A percentile compares a stretch with the other conserved stretches of the same genome.
Evolutionary conservation across 1,284 basidiomycete genomes (phyloP).

Genomic region (Tilletiaria anomala): DNA sequence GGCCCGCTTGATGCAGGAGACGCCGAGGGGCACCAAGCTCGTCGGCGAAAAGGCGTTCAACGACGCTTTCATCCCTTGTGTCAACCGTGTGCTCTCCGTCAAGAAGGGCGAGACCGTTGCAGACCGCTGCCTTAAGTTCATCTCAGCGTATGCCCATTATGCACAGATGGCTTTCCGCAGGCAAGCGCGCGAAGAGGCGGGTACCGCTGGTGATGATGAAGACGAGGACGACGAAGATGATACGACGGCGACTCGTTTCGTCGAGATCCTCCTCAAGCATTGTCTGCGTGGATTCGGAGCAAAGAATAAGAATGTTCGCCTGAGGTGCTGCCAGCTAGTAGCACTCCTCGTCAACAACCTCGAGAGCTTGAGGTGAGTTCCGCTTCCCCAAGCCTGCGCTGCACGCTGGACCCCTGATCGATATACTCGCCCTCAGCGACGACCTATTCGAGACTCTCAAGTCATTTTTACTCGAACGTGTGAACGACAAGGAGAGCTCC

Average conservation of each 20-base stretch:
- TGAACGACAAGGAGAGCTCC: constrained; percentile 68
- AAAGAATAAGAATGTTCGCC: constrained; percentile 77
- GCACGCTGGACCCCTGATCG: too few relatives aligned
- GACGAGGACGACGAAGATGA: constrained; percentile 55
- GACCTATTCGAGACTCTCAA: constrained; percentile 61
- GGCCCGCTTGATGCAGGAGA: constrained; percentile 48
- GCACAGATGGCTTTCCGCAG: constrained; percentile 23
- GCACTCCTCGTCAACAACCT: constrained; percentile 26
- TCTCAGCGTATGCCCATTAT: constrained; percentile 63
- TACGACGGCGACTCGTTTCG: constrained; percentile 59
- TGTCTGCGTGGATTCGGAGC: constrained; percentile 69
- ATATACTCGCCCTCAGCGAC: constrained; percentile 48
- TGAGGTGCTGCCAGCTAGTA: constrained; percentile 64
- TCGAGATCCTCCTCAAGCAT: constrained; percentile 55
- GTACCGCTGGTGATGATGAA: constrained; percentile 39
- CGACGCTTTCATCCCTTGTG: constrained; percentile 47
- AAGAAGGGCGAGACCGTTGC: constrained; percentile 72
- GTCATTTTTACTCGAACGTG: constrained; percentile 57
- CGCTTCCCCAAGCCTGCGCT: not conserved
- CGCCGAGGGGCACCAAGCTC: constrained; percentile 48
- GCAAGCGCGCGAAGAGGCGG: constrained; percentile 41
- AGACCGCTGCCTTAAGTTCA: constrained; percentile 70
- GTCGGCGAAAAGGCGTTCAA: constrained; percentile 70
- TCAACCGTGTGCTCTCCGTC: constrained; percentile 56
- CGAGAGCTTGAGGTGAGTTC: constrained; percentile 11